Evolutionary conservation across 1,139 yeast genomes (phyloP).

Genomic region (Candida labiduridarum): DNA sequence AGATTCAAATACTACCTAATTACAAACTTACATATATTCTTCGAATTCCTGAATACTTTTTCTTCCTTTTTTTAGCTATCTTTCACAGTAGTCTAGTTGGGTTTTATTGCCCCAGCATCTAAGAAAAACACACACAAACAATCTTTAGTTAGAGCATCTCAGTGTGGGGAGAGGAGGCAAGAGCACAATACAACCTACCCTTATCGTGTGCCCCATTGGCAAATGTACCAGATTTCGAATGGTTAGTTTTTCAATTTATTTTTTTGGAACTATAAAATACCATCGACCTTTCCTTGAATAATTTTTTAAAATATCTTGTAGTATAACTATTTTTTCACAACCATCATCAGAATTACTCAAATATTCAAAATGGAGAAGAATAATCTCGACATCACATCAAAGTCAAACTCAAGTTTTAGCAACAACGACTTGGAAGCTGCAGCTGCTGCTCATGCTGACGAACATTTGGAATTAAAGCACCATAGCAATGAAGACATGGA

Average conservation of each 20-base stretch:
- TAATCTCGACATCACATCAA: conserved; percentile 1
- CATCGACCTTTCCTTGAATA: not conserved
- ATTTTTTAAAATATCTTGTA: not conserved
- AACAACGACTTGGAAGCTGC: conserved; percentile 15
- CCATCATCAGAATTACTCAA: not conserved
- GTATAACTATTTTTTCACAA: not conserved
- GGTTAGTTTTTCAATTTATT: not conserved
- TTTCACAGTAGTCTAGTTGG: too few relatives aligned
- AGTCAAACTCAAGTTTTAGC: conserved; percentile 6
- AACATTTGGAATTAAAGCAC: conserved; percentile 28
- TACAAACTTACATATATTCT: too few relatives aligned
- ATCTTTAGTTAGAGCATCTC: too few relatives aligned
- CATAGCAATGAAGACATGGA: conserved; percentile 33
- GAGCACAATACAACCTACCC: not conserved
- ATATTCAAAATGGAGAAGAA: conserved; percentile 2
- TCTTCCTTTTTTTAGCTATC: too few relatives aligned
- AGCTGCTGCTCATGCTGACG: conserved; percentile 13
- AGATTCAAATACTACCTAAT: too few relatives aligned
- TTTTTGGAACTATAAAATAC: not conserved
- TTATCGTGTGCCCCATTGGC: not conserved
- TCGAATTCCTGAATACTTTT: too few relatives aligned
- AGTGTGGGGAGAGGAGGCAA: not conserved
- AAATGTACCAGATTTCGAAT: too few relatives aligned
- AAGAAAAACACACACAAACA: not conserved
- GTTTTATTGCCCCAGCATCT: too few relatives aligned